Conservation (phyloP, 352 stramenopile genomes). For the Aphanomyces invadans region DNA sequence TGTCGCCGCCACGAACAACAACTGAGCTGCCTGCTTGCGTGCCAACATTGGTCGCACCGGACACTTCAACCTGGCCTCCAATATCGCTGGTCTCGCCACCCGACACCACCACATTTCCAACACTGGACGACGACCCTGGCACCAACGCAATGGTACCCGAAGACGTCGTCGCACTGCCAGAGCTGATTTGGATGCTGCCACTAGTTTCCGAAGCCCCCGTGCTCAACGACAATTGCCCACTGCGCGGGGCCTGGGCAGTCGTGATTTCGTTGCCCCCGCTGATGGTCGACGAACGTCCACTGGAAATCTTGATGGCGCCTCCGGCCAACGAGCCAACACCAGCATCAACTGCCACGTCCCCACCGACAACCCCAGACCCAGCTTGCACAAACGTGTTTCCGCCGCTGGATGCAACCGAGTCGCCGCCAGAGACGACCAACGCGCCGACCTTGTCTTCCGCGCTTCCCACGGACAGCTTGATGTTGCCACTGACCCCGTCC, state of each 20-base stretch:
- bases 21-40: background rate
- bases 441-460: background rate
- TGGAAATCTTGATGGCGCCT: background rate
- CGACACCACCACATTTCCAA: slow-evolving; percentile 22
- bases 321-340: background rate
- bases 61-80: background rate
- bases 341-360: background rate
- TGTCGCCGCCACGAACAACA: background rate
- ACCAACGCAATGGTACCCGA: slow-evolving; percentile 27
- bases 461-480: background rate
- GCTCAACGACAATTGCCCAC: background rate
- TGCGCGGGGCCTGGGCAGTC: background rate
- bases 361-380: background rate
- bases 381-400: background rate
- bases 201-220: background rate
- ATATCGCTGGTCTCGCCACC: background rate
- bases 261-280: background rate
- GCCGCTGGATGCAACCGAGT: background rate
- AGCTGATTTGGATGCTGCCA: background rate
- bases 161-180: slow-evolving; percentile 11
- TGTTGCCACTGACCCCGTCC: background rate
- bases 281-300: background rate
- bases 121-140: slow-evolving; percentile 17
- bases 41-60: background rate
- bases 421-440: background rate